phyloP scores from a whole-genome alignment of 805 yeast genomes.

The Saturnispora ahearnii region DNA sequence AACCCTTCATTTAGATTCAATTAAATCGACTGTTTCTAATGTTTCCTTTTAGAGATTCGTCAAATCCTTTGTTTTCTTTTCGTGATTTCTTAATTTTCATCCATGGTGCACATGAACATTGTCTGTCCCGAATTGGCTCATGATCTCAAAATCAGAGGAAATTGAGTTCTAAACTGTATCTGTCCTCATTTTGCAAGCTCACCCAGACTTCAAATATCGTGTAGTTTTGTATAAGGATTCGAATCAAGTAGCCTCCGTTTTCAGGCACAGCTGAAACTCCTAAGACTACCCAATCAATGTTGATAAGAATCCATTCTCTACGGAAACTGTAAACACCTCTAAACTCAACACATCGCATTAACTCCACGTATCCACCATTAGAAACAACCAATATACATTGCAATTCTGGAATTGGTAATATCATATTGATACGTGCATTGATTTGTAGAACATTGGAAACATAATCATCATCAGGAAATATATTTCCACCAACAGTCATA shows the following conservation, averaged over 20 bases:
- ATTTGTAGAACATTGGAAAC: slow-evolving; percentile 17
- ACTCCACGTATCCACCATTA: slow-evolving; percentile 35
- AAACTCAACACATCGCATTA: slow-evolving; percentile 34
- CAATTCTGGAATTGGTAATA: slow-evolving; percentile 31
- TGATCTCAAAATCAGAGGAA: background rate
- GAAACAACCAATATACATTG: slow-evolving; percentile 34
- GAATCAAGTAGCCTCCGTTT: slow-evolving; percentile 1
- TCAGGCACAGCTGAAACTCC: background rate
- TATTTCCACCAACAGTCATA: background rate
- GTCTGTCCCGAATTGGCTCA: background rate
- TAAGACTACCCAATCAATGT: slow-evolving; percentile 2
- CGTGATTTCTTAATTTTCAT: background rate
- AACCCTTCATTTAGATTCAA: background rate
- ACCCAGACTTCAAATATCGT: slow-evolving; percentile 1
- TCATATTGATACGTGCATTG: slow-evolving; percentile 21
- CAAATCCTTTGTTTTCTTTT: background rate
- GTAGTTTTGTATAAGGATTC: background rate
- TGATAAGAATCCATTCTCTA: slow-evolving; percentile 36
- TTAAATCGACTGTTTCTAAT: background rate
- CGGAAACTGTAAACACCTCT: slow-evolving; percentile 35
- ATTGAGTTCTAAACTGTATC: background rate
- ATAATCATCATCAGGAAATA: background rate
- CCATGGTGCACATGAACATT: background rate
- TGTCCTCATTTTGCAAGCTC: background rate
- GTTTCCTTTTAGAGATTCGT: background rate